Evolutionary conservation across 331 rosid genomes (phyloP).

Genomic region (Quercus phellos): DNA sequence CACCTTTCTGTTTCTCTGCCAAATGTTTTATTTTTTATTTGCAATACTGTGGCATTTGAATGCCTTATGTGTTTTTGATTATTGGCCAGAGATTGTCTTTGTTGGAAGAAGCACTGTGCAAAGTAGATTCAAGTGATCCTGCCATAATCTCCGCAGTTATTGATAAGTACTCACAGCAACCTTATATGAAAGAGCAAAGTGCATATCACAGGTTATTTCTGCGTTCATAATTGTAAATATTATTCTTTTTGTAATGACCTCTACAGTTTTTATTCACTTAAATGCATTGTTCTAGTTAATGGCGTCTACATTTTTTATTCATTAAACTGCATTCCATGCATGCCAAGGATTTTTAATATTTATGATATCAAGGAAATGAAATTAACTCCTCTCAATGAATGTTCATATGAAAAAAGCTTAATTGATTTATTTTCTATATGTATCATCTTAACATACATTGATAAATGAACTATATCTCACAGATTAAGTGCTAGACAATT

Average conservation of each 20-base stretch:
- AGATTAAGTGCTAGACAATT: neutral
- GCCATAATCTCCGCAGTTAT: constrained; percentile 48
- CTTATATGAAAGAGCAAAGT: constrained; percentile 54
- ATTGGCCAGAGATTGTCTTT: constrained; percentile 49
- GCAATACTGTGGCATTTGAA: neutral
- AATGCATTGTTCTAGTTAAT: neutral
- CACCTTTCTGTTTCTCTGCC: neutral
- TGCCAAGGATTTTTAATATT: neutral
- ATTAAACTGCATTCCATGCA: neutral
- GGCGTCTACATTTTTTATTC: neutral
- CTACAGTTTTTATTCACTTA: neutral
- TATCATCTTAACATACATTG: neutral
- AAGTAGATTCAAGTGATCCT: constrained; percentile 52
- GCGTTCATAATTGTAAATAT: neutral
- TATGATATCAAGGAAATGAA: too few relatives aligned
- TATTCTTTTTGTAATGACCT: neutral
- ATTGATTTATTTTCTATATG: neutral
- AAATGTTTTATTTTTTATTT: neutral
- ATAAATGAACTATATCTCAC: neutral
- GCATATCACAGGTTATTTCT: constrained; percentile 55
- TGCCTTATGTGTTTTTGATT: constrained; percentile 17
- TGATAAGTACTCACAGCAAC: constrained; percentile 50
- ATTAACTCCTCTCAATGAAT: too few relatives aligned
- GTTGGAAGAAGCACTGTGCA: constrained; percentile 71
- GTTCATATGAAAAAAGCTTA: neutral